These are phyloP conservation scores for Starmera pachycereana DNA, from an alignment of 805 yeast genomes.

Conservation along the genomic window DNA sequence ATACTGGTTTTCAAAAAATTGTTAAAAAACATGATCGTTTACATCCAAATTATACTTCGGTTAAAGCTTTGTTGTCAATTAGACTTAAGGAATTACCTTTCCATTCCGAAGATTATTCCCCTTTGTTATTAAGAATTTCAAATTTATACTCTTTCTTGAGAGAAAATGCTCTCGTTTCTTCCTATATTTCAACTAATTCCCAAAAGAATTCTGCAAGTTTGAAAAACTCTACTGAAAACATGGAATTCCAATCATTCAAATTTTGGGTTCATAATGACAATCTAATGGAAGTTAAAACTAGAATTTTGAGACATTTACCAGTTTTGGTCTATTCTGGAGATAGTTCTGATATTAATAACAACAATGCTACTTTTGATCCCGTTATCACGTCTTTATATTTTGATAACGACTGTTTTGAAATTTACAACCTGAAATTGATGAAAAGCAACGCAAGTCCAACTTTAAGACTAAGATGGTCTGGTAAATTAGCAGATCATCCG, in stretches of 20 bases:
- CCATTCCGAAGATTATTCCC: slow-evolving; percentile 92
- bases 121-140: slow-evolving; percentile 75
- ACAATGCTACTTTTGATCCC: slow-evolving; percentile 54
- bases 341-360: slow-evolving; percentile 25
- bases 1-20: slow-evolving; percentile 89
- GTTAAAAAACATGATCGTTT: slow-evolving; percentile 94
- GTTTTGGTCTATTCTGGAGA: slow-evolving; percentile 61
- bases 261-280: slow-evolving; percentile 98
- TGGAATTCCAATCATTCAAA: slow-evolving; percentile 54
- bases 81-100: slow-evolving; percentile 81
- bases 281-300: slow-evolving; percentile 95
- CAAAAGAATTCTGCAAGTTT: slow-evolving; percentile 20
- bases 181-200: slow-evolving; percentile 16
- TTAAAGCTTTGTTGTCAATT: slow-evolving; percentile 79
- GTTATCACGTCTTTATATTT: slow-evolving; percentile 79
- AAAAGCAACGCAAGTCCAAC: slow-evolving; percentile 64
- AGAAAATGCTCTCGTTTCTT: slow-evolving; percentile 42
- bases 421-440: slow-evolving; percentile 75
- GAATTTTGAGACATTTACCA: slow-evolving; percentile 86
- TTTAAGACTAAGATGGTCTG: slow-evolving; percentile 84
- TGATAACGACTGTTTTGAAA: slow-evolving; percentile 72
- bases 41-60: slow-evolving; percentile 74
- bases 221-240: slow-evolving; percentile 16
- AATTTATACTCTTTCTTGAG: slow-evolving; percentile 72
- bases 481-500: slow-evolving; percentile 65